Evolutionary conservation across 352 stramenopile genomes (phyloP), one percentile per base, ranked within the genome.

Genomic region (Globisporangium abappressorium): DNA sequence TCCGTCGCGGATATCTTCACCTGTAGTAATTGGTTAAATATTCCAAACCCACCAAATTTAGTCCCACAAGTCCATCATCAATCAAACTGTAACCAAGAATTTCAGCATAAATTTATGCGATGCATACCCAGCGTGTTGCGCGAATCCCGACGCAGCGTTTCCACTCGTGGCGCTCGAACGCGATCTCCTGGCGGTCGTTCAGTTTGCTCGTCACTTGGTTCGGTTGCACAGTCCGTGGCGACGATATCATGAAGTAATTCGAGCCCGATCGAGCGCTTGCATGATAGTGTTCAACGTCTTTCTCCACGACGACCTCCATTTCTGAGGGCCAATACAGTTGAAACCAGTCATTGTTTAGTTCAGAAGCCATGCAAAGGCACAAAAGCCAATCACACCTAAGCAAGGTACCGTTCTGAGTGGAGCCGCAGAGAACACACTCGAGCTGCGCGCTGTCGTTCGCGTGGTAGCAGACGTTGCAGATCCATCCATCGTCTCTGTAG

Each of bases 151-250:
- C 67, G 57, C 75, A 90, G 18, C 87, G 80, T 56, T 93, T 94
- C 84, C 84, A 93, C 53, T 86, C 75, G 41, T 90, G 81, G 6
- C 87, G 77, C 14, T 87, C 79, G 5, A 79, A 72, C 20, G 83
- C 82, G 59, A 85, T 70, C 9, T 78, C 72, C 53, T 94, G 84
- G 0, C 78, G 77, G 28, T 90, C 80, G 54, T 69, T 88, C 30
- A 85, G 66, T 36, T 72, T 38, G 33, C 3, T 72, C 64, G n/a
- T 66, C 14, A 12, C 63, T 49, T 46, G 33, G 0, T 55, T 69
- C 51, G 62, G 61, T 57, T 74, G 38, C 41, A 54, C 8, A 36
- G 58, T 26, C 7, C 65, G 76, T 57, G 78, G 76, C 22, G 76
- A 77, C 54, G 67, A 64, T 56, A 84, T 63, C 3, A 78, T 28